Base-by-base conservation (phyloP, 352 stramenopile genomes). In the Globisporangium acanthophoron region DNA sequence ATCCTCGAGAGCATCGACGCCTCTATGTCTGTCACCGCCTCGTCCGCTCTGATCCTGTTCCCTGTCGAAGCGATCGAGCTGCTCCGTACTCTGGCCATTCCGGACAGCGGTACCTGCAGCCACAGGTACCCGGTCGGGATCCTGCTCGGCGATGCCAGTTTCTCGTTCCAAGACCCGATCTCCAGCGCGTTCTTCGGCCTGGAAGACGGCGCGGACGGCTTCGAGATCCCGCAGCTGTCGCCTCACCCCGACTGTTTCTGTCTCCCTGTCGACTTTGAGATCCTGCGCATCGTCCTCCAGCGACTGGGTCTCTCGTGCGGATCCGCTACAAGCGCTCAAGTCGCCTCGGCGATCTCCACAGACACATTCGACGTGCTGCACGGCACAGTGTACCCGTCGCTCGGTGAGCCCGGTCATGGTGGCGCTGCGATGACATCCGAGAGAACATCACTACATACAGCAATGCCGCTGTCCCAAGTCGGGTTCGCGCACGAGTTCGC, bases 221-320 rank as follows among this genome's bases (percentile, higher is more conserved):
- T 90, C 0, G 74, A 88, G 49, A 67, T 93, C 16, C 84, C 84
- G 24, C 81, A 94, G 52, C 57, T 94, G 9, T 90, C 80, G 33
- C 84, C 84, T 8, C 80, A 90, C 40, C 81, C 81, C 16, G 78
- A 94, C 27, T 94, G 84, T 33, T 93, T 93, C 54, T 93, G 84
- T 37, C 67, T 93, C 16, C 81, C 84, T 12, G 74, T 91, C 0
- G 84, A 93, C 59, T 88, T 93, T 33, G 76, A 85, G 49, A 73
- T 91, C 33, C 64, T 93, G 12, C 48, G 71, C 29, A 18, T 73
- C 3, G 80, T 85, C 31, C 67, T 88, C 35, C 20, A 71, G 11
- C 49, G 66, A 27, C 59, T 80, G 3, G 35, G 39, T 16, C 35
- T 13, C 29, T 18, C n/a, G 2, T 7, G 5, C 33, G 48, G 3